phyloP scores from a whole-genome alignment of 2,329 filamentous ascomycete species.

The Alternaria infectoria region DNA sequence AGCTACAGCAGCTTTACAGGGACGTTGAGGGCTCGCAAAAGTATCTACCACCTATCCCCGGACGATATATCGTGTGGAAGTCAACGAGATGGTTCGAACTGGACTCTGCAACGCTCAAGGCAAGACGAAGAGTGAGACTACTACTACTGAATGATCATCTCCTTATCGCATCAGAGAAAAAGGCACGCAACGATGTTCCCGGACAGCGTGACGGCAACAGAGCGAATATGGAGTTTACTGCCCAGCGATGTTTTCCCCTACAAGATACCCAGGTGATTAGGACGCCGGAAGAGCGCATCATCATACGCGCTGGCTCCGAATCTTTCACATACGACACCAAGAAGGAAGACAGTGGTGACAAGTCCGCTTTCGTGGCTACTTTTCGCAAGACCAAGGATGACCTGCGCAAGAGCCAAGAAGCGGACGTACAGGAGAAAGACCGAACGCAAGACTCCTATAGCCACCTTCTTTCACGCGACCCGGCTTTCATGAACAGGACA shows the following conservation, averaged over 20 bases:
- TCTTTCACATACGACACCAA: constrained; percentile 95
- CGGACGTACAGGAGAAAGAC: constrained; percentile 85
- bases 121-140: constrained; percentile 84
- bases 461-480: constrained; percentile 81
- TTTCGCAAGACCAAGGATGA: constrained; percentile 94
- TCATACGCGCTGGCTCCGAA: constrained; percentile 85
- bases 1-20: constrained; percentile 86
- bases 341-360: constrained; percentile 78
- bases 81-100: constrained; percentile 94
- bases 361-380: constrained; percentile 80
- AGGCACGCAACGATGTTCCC: constrained; percentile 76
- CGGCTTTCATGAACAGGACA: constrained; percentile 76
- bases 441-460: constrained; percentile 85
- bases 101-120: constrained; percentile 97
- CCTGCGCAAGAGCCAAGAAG: constrained; percentile 81
- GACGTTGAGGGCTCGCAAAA: constrained; percentile 98
- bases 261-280: constrained; percentile 91
- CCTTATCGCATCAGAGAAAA: constrained; percentile 91
- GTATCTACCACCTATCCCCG: constrained; percentile 86
- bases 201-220: constrained; percentile 52
- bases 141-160: constrained; percentile 95
- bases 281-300: constrained; percentile 72
- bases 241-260: constrained; percentile 92
- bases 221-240: constrained; percentile 72
- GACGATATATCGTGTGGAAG: constrained; percentile 93